A percentile compares a stretch with the other conserved stretches of the same genome.
phyloP scores from a whole-genome alignment of 1,284 basidiomycete genomes.

The Ustilago hordei region DNA sequence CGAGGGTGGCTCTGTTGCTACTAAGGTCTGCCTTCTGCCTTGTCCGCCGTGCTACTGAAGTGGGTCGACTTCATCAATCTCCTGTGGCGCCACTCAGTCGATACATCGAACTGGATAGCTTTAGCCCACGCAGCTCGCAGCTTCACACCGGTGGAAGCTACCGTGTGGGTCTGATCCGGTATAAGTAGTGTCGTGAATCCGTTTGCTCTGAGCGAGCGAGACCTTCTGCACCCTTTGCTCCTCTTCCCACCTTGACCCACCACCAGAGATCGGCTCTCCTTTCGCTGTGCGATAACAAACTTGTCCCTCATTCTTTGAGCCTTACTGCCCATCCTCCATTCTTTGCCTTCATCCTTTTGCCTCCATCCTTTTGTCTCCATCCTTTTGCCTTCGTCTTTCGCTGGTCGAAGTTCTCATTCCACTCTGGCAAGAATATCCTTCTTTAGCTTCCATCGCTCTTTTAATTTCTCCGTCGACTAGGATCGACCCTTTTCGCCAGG shows the following conservation, averaged over 20 bases:
- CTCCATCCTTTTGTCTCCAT: neutral
- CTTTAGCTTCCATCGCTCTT: constrained; percentile 1
- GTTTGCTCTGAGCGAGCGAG: neutral
- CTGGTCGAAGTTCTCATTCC: constrained; percentile 3
- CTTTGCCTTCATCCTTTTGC: neutral
- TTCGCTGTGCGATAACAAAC: constrained; percentile 17
- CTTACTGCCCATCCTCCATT: neutral
- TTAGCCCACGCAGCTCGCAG: constrained; percentile 1
- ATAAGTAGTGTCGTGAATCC: constrained; percentile 15
- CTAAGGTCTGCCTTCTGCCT: neutral
- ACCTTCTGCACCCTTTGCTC: neutral
- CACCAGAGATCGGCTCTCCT: constrained; percentile 5
- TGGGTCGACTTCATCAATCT: constrained; percentile 3
- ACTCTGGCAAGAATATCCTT: neutral
- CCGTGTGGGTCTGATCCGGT: constrained; percentile 4
- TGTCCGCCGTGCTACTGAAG: too few species aligned
- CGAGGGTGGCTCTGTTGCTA: neutral
- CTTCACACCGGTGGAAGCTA: neutral
- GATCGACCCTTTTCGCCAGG: constrained; percentile 1
- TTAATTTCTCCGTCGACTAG: constrained; percentile 4
- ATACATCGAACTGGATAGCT: neutral
- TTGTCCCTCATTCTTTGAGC: neutral
- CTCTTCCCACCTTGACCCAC: constrained; percentile 3
- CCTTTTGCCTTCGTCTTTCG: constrained; percentile 8
- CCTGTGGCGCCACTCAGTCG: neutral